Conservation (phyloP, 2,329 filamentous ascomycete genomes). For the Clarireedia monteithiana region DNA sequence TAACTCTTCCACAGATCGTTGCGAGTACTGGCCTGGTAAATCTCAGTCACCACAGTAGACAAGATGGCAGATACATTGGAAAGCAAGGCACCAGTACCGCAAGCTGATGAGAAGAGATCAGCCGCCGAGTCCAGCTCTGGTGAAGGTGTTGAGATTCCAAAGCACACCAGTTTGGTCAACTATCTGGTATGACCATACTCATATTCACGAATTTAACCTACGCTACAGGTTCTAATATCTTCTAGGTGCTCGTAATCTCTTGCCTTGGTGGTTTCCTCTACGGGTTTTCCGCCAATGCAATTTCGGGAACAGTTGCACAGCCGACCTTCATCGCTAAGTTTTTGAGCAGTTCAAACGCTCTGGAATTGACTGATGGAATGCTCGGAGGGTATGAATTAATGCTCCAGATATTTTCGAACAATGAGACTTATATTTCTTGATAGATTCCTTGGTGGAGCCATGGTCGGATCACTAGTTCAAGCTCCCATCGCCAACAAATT, state of each 20-base stretch:
- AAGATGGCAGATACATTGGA: background rate
- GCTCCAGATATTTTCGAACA: background rate
- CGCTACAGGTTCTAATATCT: background rate
- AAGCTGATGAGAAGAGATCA: background rate
- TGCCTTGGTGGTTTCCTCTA: constrained; percentile 5
- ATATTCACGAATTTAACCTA: background rate
- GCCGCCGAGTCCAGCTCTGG: background rate
- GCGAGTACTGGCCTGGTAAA: background rate
- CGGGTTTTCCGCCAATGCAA: constrained; percentile 1
- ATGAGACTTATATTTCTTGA: background rate
- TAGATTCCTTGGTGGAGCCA: background rate
- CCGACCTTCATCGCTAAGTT: constrained; percentile 6
- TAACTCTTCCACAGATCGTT: too few species aligned
- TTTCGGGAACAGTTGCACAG: constrained; percentile 1
- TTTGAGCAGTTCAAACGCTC: background rate
- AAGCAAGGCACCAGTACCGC: background rate
- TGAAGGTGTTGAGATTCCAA: background rate
- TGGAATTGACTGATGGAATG: constrained; percentile 3
- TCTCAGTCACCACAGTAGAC: background rate
- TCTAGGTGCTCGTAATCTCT: constrained; percentile 1
- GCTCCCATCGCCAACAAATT: constrained; percentile 3
- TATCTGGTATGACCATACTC: background rate
- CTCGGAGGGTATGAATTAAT: background rate
- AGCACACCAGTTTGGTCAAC: constrained; percentile 4
- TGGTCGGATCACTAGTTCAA: constrained; percentile 1